These are phyloP conservation scores for Colletotrichum musae DNA, from an alignment of 2,329 filamentous ascomycete species.

Conservation along the genomic window DNA sequence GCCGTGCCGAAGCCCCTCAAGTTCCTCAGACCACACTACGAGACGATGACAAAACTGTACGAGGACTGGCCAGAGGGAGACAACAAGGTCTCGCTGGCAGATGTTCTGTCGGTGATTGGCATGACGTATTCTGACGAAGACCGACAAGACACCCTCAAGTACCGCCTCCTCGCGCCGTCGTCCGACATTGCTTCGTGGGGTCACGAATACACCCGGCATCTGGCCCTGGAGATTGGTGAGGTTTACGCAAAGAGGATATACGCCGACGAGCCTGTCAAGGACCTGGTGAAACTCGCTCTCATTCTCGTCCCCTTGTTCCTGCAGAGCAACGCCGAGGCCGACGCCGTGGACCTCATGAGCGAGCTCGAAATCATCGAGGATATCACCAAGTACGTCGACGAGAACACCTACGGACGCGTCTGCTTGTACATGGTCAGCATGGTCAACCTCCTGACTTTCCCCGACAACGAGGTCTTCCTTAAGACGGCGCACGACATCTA, in stretches of 20 bases:
- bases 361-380: conserved; percentile 98
- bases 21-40: conserved; percentile 97
- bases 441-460: conserved; percentile 97
- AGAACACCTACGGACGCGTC: conserved; percentile 92
- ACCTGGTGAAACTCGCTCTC: conserved; percentile 87
- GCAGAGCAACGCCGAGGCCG: conserved; percentile 97
- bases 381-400: conserved; percentile 89
- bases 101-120: conserved; percentile 95
- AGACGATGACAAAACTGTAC: conserved; percentile 88
- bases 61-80: conserved; percentile 88
- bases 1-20: conserved; percentile 98
- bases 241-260: conserved; percentile 91
- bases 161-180: conserved; percentile 89
- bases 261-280: conserved; percentile 85
- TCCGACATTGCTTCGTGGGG: conserved; percentile 97
- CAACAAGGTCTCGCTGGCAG: conserved; percentile 91
- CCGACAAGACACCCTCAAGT: conserved; percentile 95
- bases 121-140: conserved; percentile 99
- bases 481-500: conserved; percentile 95
- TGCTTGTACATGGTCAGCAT: conserved; percentile 99
- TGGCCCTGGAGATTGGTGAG: conserved; percentile 95
- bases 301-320: conserved; percentile 94
- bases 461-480: conserved; percentile 96
- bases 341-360: conserved; percentile 96
- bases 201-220: conserved; percentile 96